phyloP scores from a whole-genome alignment of 306 rosid genomes.

The Macrotyloma uniflorum region DNA sequence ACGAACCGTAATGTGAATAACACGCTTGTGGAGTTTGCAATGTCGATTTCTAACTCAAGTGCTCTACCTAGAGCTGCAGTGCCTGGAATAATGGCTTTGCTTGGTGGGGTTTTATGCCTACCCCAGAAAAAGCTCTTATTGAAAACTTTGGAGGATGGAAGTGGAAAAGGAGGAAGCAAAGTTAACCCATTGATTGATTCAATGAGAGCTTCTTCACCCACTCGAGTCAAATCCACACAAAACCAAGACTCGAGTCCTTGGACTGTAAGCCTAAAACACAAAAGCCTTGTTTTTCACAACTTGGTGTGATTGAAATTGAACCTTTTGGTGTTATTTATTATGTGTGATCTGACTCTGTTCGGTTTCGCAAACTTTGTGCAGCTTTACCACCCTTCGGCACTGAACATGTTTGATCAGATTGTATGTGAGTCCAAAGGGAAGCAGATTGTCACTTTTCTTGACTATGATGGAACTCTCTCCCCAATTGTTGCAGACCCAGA shows the following conservation, averaged over 20 bases:
- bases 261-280: constrained; percentile 55
- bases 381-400: constrained; percentile 83
- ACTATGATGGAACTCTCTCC: constrained; percentile 95
- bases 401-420: constrained; percentile 67
- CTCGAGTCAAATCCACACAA: constrained; percentile 51
- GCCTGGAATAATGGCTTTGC: constrained; percentile 44
- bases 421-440: constrained; percentile 61
- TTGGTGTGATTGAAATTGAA: background rate
- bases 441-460: constrained; percentile 76
- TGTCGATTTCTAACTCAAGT: constrained; percentile 43
- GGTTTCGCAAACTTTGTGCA: constrained; percentile 23
- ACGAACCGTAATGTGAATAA: constrained; percentile 68
- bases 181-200: constrained; percentile 74
- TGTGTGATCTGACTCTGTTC: constrained; percentile 14
- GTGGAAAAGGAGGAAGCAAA: constrained; percentile 40
- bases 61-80: constrained; percentile 39
- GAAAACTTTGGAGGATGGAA: constrained; percentile 51
- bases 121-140: constrained; percentile 46
- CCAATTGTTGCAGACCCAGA: constrained; percentile 96
- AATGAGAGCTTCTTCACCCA: constrained; percentile 91
- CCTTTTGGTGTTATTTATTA: background rate
- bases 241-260: constrained; percentile 48
- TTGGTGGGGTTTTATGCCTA: constrained; percentile 44
- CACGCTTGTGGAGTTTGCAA: constrained; percentile 44
- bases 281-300: background rate